Evolutionary conservation across 1,139 yeast species (phyloP), one percentile per base, ranked within the genome.

Genomic region (Candida glucosophila): DNA sequence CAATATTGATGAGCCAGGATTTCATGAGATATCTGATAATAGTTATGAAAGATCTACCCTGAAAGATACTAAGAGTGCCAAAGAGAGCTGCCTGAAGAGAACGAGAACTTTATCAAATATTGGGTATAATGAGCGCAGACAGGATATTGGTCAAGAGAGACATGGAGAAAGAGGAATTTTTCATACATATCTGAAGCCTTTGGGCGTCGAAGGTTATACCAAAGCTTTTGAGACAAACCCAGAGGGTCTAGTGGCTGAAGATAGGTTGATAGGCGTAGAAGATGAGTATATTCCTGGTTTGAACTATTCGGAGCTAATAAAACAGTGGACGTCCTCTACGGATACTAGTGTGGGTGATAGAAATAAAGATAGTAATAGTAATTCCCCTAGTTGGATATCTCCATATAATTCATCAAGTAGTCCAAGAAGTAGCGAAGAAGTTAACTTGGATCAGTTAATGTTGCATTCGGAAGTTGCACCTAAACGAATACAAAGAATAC

Each of bases 271-370:
- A 13, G 83, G 81, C 1, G 55, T 77, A 36, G 78, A 75, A 40
- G 88, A 78, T 45, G 88, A 79, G 41, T 78, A 77, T 40, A 67
- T 78, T 10, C 86, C 86, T 0, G 81, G 77, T 15, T 53, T 78
- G 22, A 72, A 69, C 36, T 73, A 71, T 39, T 58, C 64, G 12
- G 60, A 62, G 22, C 52, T 59, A 47, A 41, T 63, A 2, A 52
- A 52, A 35, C 46, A 51, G 27, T 64, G 71, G 71, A 52, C 51
- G 30, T 39, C 40, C 28, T 25, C 36, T 9, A 36, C 47, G 3
- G 51, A 44, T 18, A n/a, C 17, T 17, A 24, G 25, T 14, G 29
- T 36, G 15, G 29, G 37, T 13, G 31, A 35, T n/a, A 23, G 21
- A 12, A 16, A 32, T 8, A 25, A 29, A 7, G 34, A 43, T 19